These are phyloP conservation scores for Vigna trinervia DNA, from an alignment of 306 rosid genomes.

Conservation along the genomic window DNA sequence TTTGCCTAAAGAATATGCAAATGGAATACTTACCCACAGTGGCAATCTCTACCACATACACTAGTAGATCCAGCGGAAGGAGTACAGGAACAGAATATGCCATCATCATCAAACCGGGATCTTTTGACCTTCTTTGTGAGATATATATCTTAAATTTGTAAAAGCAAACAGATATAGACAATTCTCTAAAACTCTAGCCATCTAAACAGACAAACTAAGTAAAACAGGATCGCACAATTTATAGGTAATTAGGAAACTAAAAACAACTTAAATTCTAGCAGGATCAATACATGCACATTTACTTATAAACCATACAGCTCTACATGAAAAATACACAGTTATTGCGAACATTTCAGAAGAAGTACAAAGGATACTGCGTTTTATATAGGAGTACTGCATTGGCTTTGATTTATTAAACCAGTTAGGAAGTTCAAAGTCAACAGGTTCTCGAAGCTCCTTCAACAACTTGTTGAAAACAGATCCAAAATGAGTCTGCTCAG, in stretches of 20 bases:
- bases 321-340: not conserved
- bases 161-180: conserved; percentile 50
- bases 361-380: conserved; percentile 87
- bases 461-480: conserved; percentile 74
- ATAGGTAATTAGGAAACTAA: conserved; percentile 19
- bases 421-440: conserved; percentile 89
- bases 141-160: conserved; percentile 75
- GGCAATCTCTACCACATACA: conserved; percentile 90
- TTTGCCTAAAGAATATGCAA: not conserved
- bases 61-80: conserved; percentile 62
- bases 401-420: conserved; percentile 69
- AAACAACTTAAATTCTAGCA: conserved; percentile 33
- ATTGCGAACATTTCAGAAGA: conserved; percentile 3
- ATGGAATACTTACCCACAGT: conserved; percentile 78
- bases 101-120: conserved; percentile 79
- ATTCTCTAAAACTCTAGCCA: conserved; percentile 22
- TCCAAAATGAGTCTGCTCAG: conserved; percentile 61
- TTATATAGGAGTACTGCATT: conserved; percentile 68
- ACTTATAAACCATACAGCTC: conserved; percentile 1
- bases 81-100: conserved; percentile 88
- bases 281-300: conserved; percentile 16
- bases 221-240: conserved; percentile 2
- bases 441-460: conserved; percentile 73
- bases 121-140: conserved; percentile 78
- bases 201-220: conserved; percentile 31